Evolutionary conservation across 2,329 filamentous ascomycete species (phyloP).

Genomic region (Orbilia blumenaviensis): DNA sequence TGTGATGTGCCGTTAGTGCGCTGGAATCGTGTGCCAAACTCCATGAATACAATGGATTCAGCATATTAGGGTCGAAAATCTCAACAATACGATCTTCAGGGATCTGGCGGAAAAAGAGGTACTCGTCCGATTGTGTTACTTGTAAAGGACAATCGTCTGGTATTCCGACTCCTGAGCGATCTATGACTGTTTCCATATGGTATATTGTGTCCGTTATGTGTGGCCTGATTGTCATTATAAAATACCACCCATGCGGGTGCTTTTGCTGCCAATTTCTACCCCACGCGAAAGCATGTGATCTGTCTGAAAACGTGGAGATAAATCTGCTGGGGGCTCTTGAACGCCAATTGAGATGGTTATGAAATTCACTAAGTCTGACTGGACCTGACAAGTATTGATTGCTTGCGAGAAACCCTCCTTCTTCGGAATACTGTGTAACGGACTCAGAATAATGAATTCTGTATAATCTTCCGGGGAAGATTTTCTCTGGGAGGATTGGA

Average conservation of each 20-base stretch:
- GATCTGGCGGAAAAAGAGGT: slow-evolving; percentile 7
- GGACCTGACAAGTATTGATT: neutral
- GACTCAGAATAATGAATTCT: neutral
- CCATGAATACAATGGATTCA: neutral
- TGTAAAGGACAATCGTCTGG: neutral
- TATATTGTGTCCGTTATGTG: neutral
- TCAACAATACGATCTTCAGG: neutral
- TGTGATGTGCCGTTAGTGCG: too few relatives aligned
- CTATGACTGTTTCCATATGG: slow-evolving; percentile 1
- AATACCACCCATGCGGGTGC: neutral
- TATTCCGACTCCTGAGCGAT: neutral
- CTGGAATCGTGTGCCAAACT: neutral
- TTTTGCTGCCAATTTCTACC: slow-evolving; percentile 1
- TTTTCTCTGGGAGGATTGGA: slow-evolving; percentile 7
- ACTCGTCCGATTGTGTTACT: neutral
- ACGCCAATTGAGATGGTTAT: slow-evolving; percentile 4
- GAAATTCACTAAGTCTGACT: neutral
- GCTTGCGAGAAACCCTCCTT: neutral
- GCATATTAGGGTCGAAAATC: neutral
- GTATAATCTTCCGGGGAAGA: neutral
- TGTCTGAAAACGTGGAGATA: slow-evolving; percentile 15
- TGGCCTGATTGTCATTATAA: neutral
- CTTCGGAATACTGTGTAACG: neutral
- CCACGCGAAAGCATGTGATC: neutral
- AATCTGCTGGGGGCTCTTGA: neutral